Base-by-base conservation (phyloP, 257 asterid species). In the Plantago elongata region DNA sequence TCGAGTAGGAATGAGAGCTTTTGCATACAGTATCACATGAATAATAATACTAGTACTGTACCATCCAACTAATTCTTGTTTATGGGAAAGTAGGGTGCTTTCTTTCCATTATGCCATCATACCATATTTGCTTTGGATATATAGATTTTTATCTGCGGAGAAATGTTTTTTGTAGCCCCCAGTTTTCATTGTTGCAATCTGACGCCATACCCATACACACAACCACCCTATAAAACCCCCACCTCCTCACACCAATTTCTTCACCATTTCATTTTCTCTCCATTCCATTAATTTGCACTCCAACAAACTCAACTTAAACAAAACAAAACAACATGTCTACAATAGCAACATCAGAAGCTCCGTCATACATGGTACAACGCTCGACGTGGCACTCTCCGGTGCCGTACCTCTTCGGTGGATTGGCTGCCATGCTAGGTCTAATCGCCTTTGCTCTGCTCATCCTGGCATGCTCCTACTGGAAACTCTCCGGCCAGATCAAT, bases 391-490 rank as follows among this genome's bases (percentile, higher is more conserved):
- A 69, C 50, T 74, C 85, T 3, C 78, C 83, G 15, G 79, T 82
- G 60, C 83, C 81, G 5, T 82, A 82, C 71, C 73, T 82, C 50
- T 74, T 79, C 73, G 83, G 80, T 13, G 85, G 78, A 18, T 57
- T 82, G 18, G 81, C 78, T 0, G 81, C 81, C 62, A 79, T 79
- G 88, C 47, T 82, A 11, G 83, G 78, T 1, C 73, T 82, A 56
- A 74, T 82, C 11, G 88, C 78, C 38, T 70, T 79, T 12, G 83
- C 81, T 6, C 77, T 82, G 49, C 27, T 69, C 57, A 47, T 79
- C 63, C 62, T 82, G 34, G 73, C 79, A 15, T 82, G 83, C 67
- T 79, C 88, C 62, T 82, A 76, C 71, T 74, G 79, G 88, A 79
- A 70, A 51, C 63, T 74, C 49, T 49, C 77, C 15, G 70, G 69